Percentiles rank a stretch among this genome's conserved stretches.
Evolutionary conservation across 1,284 basidiomycete species (phyloP).

Genomic region (Cystobasidium pallidum): DNA sequence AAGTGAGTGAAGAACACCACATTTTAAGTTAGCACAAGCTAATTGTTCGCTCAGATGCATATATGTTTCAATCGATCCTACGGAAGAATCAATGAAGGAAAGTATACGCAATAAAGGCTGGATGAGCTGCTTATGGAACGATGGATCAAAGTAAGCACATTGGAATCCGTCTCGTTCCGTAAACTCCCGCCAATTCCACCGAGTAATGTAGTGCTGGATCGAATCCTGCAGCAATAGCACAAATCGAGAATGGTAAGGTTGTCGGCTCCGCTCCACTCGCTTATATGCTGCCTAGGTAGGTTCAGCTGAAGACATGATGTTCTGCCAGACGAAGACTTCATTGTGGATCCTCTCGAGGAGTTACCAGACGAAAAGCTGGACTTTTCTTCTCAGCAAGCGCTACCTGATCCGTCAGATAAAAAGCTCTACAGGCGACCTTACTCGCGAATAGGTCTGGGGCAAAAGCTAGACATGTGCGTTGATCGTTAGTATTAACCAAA

Average conservation of each 20-base stretch:
- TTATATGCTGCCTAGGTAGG: no score
- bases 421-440: constrained; percentile 28
- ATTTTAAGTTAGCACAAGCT: not conserved
- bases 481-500: no score
- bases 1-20: constrained; percentile 21
- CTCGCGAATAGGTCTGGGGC: constrained; percentile 28
- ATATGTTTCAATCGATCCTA: constrained; percentile 35
- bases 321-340: constrained; percentile 38
- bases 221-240: constrained; percentile 21
- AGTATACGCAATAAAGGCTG: constrained; percentile 33
- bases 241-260: constrained; percentile 24
- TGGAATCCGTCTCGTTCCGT: no score
- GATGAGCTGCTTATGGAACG: constrained; percentile 36
- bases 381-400: not conserved
- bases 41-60: constrained; percentile 15
- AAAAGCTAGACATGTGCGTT: constrained; percentile 41
- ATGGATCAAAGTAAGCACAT: constrained; percentile 32
- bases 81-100: constrained; percentile 16
- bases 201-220: not conserved
- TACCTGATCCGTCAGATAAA: not conserved
- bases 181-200: no score
- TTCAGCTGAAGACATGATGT: no score
- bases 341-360: constrained; percentile 17
- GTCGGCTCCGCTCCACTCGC: no score
- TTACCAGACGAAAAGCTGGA: constrained; percentile 34